phyloP scores from a whole-genome alignment of 345 rosid species.

The Eucalyptus urophylla region DNA sequence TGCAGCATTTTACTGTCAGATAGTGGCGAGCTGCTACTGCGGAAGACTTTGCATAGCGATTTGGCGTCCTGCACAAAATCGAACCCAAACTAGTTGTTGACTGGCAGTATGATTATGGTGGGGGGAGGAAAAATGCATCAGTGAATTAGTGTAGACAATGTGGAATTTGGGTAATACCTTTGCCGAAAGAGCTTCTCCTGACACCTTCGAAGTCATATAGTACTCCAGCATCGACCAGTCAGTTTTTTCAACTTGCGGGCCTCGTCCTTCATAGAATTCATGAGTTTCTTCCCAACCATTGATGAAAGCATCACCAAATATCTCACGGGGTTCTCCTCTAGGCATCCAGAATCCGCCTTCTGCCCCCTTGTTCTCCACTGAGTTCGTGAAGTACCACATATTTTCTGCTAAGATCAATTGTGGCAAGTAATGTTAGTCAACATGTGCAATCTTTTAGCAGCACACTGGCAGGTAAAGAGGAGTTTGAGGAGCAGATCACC shows the following conservation, averaged over 20 bases:
- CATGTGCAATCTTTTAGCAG: not conserved
- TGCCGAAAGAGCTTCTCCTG: not conserved
- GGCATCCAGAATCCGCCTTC: slow-evolving; percentile 11
- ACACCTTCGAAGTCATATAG: slow-evolving; percentile 1
- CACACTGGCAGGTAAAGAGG: not conserved
- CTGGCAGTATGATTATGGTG: not conserved
- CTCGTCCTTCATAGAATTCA: slow-evolving; percentile 8
- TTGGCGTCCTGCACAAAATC: slow-evolving; percentile 6
- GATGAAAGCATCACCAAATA: slow-evolving; percentile 3
- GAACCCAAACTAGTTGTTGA: slow-evolving; percentile 6
- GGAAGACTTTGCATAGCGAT: slow-evolving; percentile 11
- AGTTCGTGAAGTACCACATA: slow-evolving; percentile 7
- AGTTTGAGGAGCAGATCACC: not conserved
- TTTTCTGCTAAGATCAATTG: not conserved
- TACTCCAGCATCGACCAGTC: slow-evolving; percentile 16
- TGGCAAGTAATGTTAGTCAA: not conserved
- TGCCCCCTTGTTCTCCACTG: not conserved
- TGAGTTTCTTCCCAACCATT: slow-evolving; percentile 14
- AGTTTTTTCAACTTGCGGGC: not conserved
- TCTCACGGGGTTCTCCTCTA: slow-evolving; percentile 1
- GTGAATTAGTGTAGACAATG: not conserved
- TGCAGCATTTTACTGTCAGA: not conserved
- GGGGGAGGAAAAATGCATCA: not conserved
- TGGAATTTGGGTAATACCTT: slow-evolving; percentile 1
- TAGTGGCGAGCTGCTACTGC: not conserved